Evolutionary conservation across 2,329 filamentous ascomycete species (phyloP), one percentile per base, ranked within the genome.

Genomic region (Paracamarosporium sp.): DNA sequence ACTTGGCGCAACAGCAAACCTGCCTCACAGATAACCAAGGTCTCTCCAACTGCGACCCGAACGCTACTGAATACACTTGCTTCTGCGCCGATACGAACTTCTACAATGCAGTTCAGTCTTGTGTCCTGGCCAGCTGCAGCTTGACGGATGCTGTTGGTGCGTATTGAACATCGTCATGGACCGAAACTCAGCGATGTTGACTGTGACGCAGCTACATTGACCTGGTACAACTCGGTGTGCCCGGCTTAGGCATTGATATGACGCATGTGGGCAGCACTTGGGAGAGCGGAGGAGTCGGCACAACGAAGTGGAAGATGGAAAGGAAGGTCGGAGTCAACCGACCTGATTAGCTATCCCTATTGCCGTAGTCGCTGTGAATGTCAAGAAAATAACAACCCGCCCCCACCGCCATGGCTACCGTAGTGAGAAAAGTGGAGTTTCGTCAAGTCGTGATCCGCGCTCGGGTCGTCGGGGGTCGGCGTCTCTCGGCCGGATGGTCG

Each of bases 51-150:
- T 63, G 60, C 50, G 60, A 63, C 50, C 55, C 57, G 28, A 53
- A 54, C 22, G 48, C 52, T 9, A 50, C 40, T 4, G 54, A 50
- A 8, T 43, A 30, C 35, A 53, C 46, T 9, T 63, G 60, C 52
- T 63, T 61, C 55, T 63, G 60, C 45, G 57, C 57, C 44, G 58
- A 63, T 35, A 61, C 30, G 12, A 45, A 30, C 12, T 63, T 51
- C 55, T 60, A 59, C 53, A 58, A 30, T 27, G 22, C 40, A 11
- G 55, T 61, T 5, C 24, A 33, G 25, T 33, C 20, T 17, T 63
- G 61, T 28, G 55, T 57, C 15, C n/a, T 52, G 5, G 40, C 31
- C n/a, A 7, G 20, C 25, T 63, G 58, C 61, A 53, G 53, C 36
- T 17, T 50, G 8, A 27, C 28, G 1, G 58, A 63, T 50, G 50